Conservation (phyloP, 2,329 filamentous ascomycete species). For the Blastomyces percursus region DNA sequence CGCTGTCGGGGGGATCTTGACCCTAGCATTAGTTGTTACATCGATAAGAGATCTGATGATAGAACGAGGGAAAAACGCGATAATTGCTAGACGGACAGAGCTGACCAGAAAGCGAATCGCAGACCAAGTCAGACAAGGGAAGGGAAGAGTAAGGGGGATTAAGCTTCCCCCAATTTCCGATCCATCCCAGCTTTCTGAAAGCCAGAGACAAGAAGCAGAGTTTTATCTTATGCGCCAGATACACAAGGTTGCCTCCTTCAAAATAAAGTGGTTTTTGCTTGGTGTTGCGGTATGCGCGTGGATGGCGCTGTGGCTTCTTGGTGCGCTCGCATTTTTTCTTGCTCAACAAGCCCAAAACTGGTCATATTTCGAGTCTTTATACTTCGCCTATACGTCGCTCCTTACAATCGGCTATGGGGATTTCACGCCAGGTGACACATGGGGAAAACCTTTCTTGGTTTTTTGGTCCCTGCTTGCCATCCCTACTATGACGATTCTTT, state of each 20-base stretch:
- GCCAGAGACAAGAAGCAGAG: constrained; percentile 23
- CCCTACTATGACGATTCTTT: constrained; percentile 31
- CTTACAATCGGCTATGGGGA: constrained; percentile 34
- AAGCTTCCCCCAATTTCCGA: constrained; percentile 8
- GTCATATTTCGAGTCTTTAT: constrained; percentile 30
- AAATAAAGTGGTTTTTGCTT: constrained; percentile 35
- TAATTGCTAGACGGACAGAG: constrained; percentile 26
- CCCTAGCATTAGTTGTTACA: constrained; percentile 26
- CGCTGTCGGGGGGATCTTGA: constrained; percentile 27
- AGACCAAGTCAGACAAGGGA: constrained; percentile 16
- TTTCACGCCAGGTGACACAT: constrained; percentile 23
- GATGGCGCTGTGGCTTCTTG: constrained; percentile 35
- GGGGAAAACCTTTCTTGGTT: constrained; percentile 31
- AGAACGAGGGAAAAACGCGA: constrained; percentile 29
- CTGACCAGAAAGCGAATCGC: constrained; percentile 24
- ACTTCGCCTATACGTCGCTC: constrained; percentile 30
- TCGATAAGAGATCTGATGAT: constrained; percentile 30
- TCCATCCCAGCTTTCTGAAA: constrained; percentile 13
- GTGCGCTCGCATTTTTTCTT: constrained; percentile 28
- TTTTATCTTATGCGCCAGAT: constrained; percentile 39
- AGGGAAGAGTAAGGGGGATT: constrained; percentile 8
- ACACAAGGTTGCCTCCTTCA: constrained; percentile 30
- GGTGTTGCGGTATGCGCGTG: constrained; percentile 29
- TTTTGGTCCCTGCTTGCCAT: constrained; percentile 33
- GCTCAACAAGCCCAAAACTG: constrained; percentile 24